Evolutionary conservation across 352 stramenopile species (phyloP).

Genomic region (Thalassiosira pacifica): DNA sequence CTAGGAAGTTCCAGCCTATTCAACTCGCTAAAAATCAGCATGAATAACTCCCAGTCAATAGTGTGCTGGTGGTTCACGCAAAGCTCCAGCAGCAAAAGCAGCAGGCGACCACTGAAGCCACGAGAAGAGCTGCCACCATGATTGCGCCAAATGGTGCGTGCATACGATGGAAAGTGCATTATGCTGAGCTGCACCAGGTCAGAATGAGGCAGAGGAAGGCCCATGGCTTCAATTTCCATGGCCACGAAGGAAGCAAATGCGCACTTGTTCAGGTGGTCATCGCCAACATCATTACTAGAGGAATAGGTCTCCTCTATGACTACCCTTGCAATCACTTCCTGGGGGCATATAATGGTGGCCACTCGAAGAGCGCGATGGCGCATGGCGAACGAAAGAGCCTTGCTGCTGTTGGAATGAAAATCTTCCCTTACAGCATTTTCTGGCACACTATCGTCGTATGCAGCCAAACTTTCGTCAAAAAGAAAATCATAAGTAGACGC

Average conservation of each 20-base stretch:
- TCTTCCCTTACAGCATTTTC: conserved; percentile 41
- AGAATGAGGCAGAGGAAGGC: conserved; percentile 83
- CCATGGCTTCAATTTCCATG: conserved; percentile 87
- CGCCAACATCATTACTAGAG: conserved; percentile 35
- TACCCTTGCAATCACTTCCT: conserved; percentile 77
- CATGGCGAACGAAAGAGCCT: conserved; percentile 85
- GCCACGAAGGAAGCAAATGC: conserved; percentile 83
- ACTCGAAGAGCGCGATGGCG: conserved; percentile 81
- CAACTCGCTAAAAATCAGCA: conserved; percentile 76
- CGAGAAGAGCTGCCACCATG: conserved; percentile 63
- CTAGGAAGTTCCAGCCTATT: conserved; percentile 64
- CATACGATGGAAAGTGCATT: conserved; percentile 86
- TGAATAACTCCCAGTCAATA: conserved; percentile 74
- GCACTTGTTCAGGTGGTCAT: conserved; percentile 63
- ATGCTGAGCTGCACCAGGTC: conserved; percentile 79
- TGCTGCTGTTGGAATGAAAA: conserved; percentile 37
- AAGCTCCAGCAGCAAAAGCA: conserved; percentile 85
- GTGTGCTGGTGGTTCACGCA: conserved; percentile 68
- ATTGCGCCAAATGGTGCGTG: conserved; percentile 83
- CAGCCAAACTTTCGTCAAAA: conserved; percentile 46
- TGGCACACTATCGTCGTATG: conserved; percentile 43
- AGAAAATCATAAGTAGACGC: conserved; percentile 55
- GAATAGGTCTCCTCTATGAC: conserved; percentile 72
- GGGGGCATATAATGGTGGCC: conserved; percentile 79
- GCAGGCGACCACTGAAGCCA: conserved; percentile 71